These are phyloP conservation scores for slime mould (Dictyostelium discoideum) DNA, from an alignment of 78 protist genomes.

Conservation along the genomic window dicty_2.7 NC_007090.3:1473501-1474000, in stretches of 20 bases:
- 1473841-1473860: too few species aligned
- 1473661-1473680: not conserved
- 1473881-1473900: too few species aligned
- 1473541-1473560: not conserved
- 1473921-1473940: not conserved
- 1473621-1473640: not conserved
- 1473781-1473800: too few species aligned
- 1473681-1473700: not conserved
- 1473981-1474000: constrained; percentile 60
- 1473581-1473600: not conserved
- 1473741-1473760: not conserved
- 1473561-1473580: constrained; percentile 42
- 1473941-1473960: not conserved
- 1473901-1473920: not conserved
- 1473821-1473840: too few species aligned
- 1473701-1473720: not conserved
- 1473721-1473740: not conserved
- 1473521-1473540: not conserved
- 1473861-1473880: too few species aligned
- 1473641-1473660: too few species aligned
- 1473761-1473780: not conserved
- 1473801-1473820: too few species aligned
- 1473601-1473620: not conserved
- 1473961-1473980: constrained; percentile 57
- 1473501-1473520: not conserved